These are phyloP conservation scores for Solanum etuberosum DNA, from an alignment of 257 asterid genomes.

Conservation along the genomic window DNA sequence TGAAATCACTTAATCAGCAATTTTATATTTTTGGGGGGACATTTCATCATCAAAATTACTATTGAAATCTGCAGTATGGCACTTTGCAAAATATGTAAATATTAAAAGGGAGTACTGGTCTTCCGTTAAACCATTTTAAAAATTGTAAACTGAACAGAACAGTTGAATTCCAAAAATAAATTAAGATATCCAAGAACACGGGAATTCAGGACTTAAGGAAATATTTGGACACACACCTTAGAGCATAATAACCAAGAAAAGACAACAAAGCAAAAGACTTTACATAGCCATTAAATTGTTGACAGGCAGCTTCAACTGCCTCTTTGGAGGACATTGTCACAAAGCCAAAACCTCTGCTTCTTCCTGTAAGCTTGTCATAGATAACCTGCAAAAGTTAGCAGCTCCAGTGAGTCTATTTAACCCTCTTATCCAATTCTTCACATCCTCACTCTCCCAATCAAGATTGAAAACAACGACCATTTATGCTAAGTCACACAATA, in stretches of 20 bases:
- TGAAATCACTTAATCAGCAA: not conserved
- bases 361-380: constrained; percentile 70
- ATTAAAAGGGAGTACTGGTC: not conserved
- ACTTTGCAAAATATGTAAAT: not conserved
- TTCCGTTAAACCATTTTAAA: not conserved
- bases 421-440: not conserved
- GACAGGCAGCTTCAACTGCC: constrained; percentile 73
- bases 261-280: constrained; percentile 10
- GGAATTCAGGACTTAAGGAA: not conserved
- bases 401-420: not conserved
- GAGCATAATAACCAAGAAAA: not conserved
- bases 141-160: not conserved
- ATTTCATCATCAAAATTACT: not conserved
- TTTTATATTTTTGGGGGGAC: not conserved
- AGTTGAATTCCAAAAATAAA: not conserved
- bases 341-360: constrained; percentile 90
- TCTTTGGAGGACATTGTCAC: constrained; percentile 72
- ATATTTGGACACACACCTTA: not conserved
- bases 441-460: not conserved
- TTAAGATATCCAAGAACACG: not conserved
- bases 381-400: constrained; percentile 56
- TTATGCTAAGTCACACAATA: not conserved
- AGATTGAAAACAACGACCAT: not conserved
- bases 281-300: constrained; percentile 78
- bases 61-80: not conserved